Base-by-base conservation (phyloP, 2,329 filamentous ascomycete species). In the Cyphellophora attinorum region DNA sequence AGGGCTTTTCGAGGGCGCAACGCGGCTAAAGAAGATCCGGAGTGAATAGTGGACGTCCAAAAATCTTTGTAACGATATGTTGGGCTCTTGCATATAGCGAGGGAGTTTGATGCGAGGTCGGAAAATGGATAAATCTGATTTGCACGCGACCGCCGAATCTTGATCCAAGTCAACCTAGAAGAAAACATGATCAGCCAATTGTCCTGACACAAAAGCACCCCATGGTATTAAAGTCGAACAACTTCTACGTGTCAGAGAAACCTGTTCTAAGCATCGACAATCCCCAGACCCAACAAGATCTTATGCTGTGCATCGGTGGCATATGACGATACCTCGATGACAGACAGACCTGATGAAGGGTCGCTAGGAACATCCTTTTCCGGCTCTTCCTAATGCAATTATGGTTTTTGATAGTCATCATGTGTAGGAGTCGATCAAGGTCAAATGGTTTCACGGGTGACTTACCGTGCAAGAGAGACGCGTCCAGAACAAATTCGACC, bases 11-110 rank as follows among this genome's bases (percentile, higher is more conserved):
- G 91, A 98, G 62, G 91, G 91, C 27, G 73, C 75, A 3, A 76
- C 79, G 38, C 75, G 82, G 54, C 68, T 96, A 45, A 93, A 82
- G 73, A 98, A 98, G 72, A 60, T 94, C 57, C 85, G 81, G n/a
- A n/a, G n/a, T n/a, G n/a, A n/a, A n/a, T n/a, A n/a, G n/a, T n/a
- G n/a, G n/a, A n/a, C n/a, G n/a, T n/a, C n/a, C n/a, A n/a, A n/a
- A n/a, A n/a, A n/a, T n/a, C n/a, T n/a, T n/a, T n/a, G n/a, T n/a
- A n/a, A n/a, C n/a, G n/a, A n/a, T n/a, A n/a, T n/a, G 21, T 8
- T 25, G 21, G 8, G 21, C 8, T 25, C n/a, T 25, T n/a, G 21
- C 21, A 25, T 25, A 25, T 25, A 25, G 21, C 21, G 21, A 25
- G 8, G 21, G 21, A 8, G 21, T 25, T 25, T n/a, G 21, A 25